phyloP scores from a whole-genome alignment of 805 yeast species.

The Ogataea methanolica region DNA sequence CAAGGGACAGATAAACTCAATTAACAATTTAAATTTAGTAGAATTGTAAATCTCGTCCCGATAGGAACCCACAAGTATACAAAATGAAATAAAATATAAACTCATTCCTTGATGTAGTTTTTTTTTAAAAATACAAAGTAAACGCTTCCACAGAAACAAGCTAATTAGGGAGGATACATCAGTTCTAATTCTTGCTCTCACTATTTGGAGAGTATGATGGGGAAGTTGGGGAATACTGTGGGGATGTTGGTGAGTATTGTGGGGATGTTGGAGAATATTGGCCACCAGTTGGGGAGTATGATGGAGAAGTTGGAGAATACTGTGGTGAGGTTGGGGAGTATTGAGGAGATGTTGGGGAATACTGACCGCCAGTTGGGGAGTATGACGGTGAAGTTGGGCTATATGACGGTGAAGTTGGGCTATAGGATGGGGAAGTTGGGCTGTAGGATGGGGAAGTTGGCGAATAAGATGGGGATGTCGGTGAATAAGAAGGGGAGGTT shows the following conservation, averaged over 20 bases:
- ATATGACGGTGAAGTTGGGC: conserved; percentile 66
- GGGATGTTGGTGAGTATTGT: conserved; percentile 62
- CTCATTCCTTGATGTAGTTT: too few species aligned
- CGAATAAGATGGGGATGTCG: conserved; percentile 69
- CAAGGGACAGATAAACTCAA: too few species aligned
- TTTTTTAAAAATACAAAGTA: background rate
- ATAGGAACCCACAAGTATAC: too few species aligned
- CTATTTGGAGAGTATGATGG: conserved; percentile 71
- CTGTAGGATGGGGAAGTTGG: conserved; percentile 69
- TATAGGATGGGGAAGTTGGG: conserved; percentile 68
- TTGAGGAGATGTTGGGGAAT: conserved; percentile 54
- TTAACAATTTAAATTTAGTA: too few species aligned
- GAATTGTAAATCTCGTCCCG: too few species aligned
- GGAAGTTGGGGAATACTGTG: conserved; percentile 71
- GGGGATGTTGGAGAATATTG: conserved; percentile 55
- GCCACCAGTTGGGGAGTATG: conserved; percentile 74
- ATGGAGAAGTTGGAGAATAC: conserved; percentile 75
- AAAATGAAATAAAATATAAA: too few species aligned
- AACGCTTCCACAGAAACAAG: background rate
- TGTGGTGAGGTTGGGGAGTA: conserved; percentile 66
- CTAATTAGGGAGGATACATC: too few species aligned
- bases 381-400: conserved; percentile 78
- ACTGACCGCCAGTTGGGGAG: conserved; percentile 68
- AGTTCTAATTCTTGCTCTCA: too few species aligned
- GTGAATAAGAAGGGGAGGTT: conserved; percentile 56